Percentiles rank a stretch among this genome's conserved stretches.
These are phyloP conservation scores for Cordia subcordata DNA, from an alignment of 257 asterid species.

Conservation along the genomic window DNA sequence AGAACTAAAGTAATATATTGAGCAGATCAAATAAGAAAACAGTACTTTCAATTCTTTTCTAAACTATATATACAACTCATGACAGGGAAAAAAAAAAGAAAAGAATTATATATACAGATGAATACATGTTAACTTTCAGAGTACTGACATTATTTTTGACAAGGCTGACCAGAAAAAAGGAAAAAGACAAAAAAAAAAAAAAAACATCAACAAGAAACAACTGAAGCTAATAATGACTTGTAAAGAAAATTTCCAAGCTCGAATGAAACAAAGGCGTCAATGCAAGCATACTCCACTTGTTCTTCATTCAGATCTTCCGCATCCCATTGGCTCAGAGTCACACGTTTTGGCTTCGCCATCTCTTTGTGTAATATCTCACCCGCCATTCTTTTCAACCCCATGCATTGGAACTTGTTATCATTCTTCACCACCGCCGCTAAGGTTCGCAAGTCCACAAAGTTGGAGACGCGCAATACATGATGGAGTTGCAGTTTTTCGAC, in stretches of 20 bases:
- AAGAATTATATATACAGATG: too few relatives aligned
- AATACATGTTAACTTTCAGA: too few relatives aligned
- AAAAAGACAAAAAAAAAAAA: too few relatives aligned
- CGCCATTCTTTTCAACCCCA: slow-evolving; percentile 37
- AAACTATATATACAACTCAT: too few relatives aligned
- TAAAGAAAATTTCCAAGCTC: slow-evolving; percentile 7
- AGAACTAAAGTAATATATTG: too few relatives aligned
- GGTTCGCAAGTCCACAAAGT: slow-evolving; percentile 36
- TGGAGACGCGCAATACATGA: slow-evolving; percentile 10
- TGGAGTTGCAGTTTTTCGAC: not conserved
- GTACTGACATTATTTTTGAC: too few relatives aligned
- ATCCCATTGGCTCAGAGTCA: slow-evolving; percentile 20
- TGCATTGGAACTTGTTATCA: slow-evolving; percentile 14
- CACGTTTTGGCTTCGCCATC: slow-evolving; percentile 1
- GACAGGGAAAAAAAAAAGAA: too few relatives aligned
- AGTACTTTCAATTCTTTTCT: too few relatives aligned
- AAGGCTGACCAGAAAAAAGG: too few relatives aligned
- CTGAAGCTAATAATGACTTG: not conserved
- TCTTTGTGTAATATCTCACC: not conserved
- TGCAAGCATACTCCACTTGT: slow-evolving; percentile 16
- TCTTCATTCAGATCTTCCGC: slow-evolving; percentile 2
- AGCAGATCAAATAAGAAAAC: too few relatives aligned
- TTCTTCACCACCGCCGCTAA: slow-evolving; percentile 30
- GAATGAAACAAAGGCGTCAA: slow-evolving; percentile 22
- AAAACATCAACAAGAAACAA: too few relatives aligned